phyloP scores from a whole-genome alignment of 805 yeast genomes.

The Yarrowia sp. region DNA sequence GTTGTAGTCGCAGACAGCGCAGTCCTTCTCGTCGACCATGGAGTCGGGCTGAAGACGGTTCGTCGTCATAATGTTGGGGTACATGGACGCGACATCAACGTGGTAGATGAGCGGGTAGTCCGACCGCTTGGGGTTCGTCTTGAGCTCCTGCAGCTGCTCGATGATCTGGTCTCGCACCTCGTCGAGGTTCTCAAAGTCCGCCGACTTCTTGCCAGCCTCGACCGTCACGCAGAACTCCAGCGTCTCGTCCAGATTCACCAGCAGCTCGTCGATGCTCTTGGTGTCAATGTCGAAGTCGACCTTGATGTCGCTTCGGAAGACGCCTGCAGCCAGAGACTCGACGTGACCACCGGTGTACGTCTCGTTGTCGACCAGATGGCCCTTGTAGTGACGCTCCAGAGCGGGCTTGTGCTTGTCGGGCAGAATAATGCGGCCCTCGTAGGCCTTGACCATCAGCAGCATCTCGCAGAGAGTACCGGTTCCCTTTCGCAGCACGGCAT shows the following conservation, averaged over 20 bases:
- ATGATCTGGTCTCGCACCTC: slow-evolving; percentile 65
- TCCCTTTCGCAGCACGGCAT: slow-evolving; percentile 92
- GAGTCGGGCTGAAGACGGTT: slow-evolving; percentile 97
- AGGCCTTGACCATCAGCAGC: slow-evolving; percentile 94
- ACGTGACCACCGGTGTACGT: slow-evolving; percentile 99
- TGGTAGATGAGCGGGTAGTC: slow-evolving; percentile 91
- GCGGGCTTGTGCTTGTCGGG: slow-evolving; percentile 96
- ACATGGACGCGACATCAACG: slow-evolving; percentile 99
- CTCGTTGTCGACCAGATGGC: slow-evolving; percentile 78
- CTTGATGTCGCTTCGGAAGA: slow-evolving; percentile 83
- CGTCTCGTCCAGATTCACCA: slow-evolving; percentile 71
- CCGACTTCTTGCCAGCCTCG: slow-evolving; percentile 64
- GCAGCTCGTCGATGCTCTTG: slow-evolving; percentile 73
- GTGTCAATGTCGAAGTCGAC: slow-evolving; percentile 77
- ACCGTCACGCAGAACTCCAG: slow-evolving; percentile 78
- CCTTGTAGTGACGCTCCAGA: slow-evolving; percentile 89
- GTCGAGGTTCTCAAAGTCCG: slow-evolving; percentile 76
- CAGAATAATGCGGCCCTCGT: slow-evolving; percentile 65
- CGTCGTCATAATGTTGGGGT: slow-evolving; percentile 97
- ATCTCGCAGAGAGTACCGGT: slow-evolving; percentile 98
- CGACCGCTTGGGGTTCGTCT: slow-evolving; percentile 57
- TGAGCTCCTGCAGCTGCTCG: slow-evolving; percentile 55
- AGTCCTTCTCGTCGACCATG: slow-evolving; percentile 89
- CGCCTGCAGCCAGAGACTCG: slow-evolving; percentile 96
- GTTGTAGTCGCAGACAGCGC: slow-evolving; percentile 97